These are phyloP conservation scores for Lachancea sp. DNA, from an alignment of 805 yeast species.

Conservation along the genomic window DNA sequence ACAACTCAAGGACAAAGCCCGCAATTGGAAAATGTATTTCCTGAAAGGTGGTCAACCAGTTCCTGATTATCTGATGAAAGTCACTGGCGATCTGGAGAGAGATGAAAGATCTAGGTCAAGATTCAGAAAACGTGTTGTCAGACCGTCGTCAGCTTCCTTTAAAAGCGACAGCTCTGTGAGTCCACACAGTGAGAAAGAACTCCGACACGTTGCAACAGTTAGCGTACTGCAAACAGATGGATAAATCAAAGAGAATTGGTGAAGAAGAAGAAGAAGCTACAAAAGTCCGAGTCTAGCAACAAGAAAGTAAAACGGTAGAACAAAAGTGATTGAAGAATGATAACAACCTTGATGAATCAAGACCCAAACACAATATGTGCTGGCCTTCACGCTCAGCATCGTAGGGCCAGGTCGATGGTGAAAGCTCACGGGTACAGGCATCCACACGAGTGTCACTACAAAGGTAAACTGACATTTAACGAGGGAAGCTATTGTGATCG, in stretches of 20 bases:
- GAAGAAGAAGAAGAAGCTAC: too few species aligned
- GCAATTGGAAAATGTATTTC: slow-evolving; percentile 89
- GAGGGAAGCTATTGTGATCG: background rate
- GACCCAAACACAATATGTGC: too few species aligned
- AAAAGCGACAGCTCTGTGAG: background rate
- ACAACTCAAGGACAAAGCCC: slow-evolving; percentile 91
- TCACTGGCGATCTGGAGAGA: slow-evolving; percentile 77
- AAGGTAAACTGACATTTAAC: background rate
- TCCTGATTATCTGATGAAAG: slow-evolving; percentile 73
- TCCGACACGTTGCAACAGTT: background rate
- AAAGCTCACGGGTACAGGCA: background rate
- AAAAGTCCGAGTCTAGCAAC: too few species aligned
- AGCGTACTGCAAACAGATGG: background rate
- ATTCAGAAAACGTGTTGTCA: slow-evolving; percentile 4
- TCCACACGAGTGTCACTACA: background rate
- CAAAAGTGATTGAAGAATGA: too few species aligned
- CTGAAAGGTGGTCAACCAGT: slow-evolving; percentile 67
- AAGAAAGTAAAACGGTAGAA: too few species aligned
- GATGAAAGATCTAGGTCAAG: slow-evolving; percentile 38
- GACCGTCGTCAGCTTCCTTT: background rate
- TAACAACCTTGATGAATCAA: too few species aligned
- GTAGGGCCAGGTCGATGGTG: too few species aligned
- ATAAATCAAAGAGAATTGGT: too few species aligned
- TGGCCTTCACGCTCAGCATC: too few species aligned
- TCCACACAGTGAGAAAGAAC: background rate